A percentile compares a stretch with the other conserved stretches of the same genome.
Evolutionary conservation across 2,329 filamentous ascomycete genomes (phyloP).

Genomic region (Madurella fahalii): DNA sequence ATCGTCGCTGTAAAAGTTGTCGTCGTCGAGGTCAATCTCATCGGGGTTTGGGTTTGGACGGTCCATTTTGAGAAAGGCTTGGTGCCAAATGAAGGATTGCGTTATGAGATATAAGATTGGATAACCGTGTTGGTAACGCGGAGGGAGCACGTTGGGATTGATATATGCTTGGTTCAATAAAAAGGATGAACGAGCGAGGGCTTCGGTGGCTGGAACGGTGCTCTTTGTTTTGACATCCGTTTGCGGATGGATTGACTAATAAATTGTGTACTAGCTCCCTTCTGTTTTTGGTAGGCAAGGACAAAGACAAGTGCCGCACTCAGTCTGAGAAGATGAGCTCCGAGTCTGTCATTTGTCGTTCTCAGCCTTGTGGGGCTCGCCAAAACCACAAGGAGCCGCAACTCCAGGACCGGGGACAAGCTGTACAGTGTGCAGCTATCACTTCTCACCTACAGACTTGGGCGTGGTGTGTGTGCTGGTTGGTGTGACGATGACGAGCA

Average conservation of each 20-base stretch:
- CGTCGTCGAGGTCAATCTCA: slow-evolving; percentile 11
- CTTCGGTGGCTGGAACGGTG: neutral
- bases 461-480: neutral
- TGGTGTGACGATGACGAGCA: neutral
- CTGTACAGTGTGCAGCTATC: neutral
- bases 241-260: neutral
- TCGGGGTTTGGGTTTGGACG: slow-evolving; percentile 1
- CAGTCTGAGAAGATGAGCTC: neutral
- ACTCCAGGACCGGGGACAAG: neutral
- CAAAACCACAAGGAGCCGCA: slow-evolving; percentile 4
- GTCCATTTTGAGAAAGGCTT: neutral
- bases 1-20: slow-evolving; percentile 35
- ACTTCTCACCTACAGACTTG: neutral
- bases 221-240: slow-evolving; percentile 3
- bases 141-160: neutral
- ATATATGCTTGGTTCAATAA: neutral
- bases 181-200: neutral
- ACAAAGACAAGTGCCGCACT: neutral
- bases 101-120: neutral
- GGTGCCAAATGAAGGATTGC: neutral
- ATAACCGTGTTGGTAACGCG: neutral
- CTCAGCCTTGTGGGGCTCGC: slow-evolving; percentile 22
- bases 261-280: neutral
- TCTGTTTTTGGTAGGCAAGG: neutral
- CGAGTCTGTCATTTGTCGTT: neutral